Evolutionary conservation across 257 asterid species (phyloP), one percentile per base, ranked within the genome.

Genomic region (Plantago ovata): DNA sequence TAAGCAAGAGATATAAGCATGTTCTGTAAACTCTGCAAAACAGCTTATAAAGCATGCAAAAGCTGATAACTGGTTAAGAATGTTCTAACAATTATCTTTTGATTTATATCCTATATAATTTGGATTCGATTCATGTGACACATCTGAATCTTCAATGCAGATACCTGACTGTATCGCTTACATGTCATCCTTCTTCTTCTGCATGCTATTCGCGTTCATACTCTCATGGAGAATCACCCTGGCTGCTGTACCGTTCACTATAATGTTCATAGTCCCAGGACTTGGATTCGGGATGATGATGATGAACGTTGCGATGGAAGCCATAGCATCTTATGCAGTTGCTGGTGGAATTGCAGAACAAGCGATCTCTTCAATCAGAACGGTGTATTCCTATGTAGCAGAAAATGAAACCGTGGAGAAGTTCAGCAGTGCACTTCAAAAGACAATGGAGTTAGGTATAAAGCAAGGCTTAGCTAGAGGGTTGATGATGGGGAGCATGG

Each of bases 381-480:
- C 86, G 0, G 69, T 84, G 4, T 84, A 86, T 63, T 82, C 95
- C 0, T 86, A 84, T 53, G 90, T 81, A n/a, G 90, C 81, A 1
- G 95, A 86, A 79, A 19, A 60, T 20, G 78, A 77, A 28, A 84
- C 94, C 1, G 64, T 81, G 2, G 81, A 72, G 0, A 86, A 72
- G 67, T 86, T 86, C 76, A 84, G 90, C 66, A 67, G 62, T 11
- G 80, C 94, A 9, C 82, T 86, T 41, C 78, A 84, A 24, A 79
- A 14, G 11, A 84, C 91, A 9, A 81, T 77, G 90, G 90, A 84
- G 64, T 68, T 84, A 7, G 95, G 95, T 40, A 77, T 79, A 44
- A 84, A 76, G 67, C 94, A 84, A 72, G 95, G 95, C 0, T 65
- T 84, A 59, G 95, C 94, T 45, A 84, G 86, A 77, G 94, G 95